These are phyloP conservation scores for Trichoderma aggressivum DNA, from an alignment of 2,329 filamentous ascomycete species.

Conservation along the genomic window DNA sequence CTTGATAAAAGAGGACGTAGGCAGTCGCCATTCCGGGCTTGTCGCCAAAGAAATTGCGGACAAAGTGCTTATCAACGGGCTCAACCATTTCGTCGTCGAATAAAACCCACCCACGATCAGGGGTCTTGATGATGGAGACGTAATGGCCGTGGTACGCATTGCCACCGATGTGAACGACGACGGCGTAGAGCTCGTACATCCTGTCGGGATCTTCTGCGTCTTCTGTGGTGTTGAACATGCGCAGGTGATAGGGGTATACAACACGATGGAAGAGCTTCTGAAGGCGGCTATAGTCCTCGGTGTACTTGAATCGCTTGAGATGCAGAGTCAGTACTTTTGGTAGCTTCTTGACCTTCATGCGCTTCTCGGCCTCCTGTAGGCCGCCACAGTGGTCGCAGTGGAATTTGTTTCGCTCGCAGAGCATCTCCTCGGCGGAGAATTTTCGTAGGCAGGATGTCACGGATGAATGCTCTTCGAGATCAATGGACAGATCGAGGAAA, in stretches of 20 bases:
- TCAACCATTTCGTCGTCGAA: constrained; percentile 99
- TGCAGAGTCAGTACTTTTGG: constrained; percentile 90
- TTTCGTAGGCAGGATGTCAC: constrained; percentile 93
- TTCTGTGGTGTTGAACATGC: constrained; percentile 95
- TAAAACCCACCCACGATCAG: constrained; percentile 90
- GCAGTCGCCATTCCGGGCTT: constrained; percentile 87
- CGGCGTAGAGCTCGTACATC: constrained; percentile 92
- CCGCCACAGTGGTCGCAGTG: constrained; percentile 97
- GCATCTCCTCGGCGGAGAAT: constrained; percentile 97
- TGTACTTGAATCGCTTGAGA: constrained; percentile 97
- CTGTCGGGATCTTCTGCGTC: constrained; percentile 91
- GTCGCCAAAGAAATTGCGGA: constrained; percentile 95
- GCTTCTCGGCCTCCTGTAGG: constrained; percentile 94
- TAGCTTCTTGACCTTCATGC: constrained; percentile 97
- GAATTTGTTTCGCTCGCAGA: constrained; percentile 98
- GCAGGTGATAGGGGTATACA: constrained; percentile 93
- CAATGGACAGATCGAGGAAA: constrained; percentile 93
- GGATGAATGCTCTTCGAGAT: constrained; percentile 90
- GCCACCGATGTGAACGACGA: constrained; percentile 94
- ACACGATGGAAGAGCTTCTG: constrained; percentile 97
- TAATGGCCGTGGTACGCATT: constrained; percentile 98
- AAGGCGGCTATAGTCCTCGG: constrained; percentile 86
- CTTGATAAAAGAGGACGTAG: constrained; percentile 97
- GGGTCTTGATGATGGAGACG: constrained; percentile 95
- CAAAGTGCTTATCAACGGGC: constrained; percentile 93